Evolutionary conservation across 345 rosid species (phyloP).

Genomic region (Salix suchowensis): DNA sequence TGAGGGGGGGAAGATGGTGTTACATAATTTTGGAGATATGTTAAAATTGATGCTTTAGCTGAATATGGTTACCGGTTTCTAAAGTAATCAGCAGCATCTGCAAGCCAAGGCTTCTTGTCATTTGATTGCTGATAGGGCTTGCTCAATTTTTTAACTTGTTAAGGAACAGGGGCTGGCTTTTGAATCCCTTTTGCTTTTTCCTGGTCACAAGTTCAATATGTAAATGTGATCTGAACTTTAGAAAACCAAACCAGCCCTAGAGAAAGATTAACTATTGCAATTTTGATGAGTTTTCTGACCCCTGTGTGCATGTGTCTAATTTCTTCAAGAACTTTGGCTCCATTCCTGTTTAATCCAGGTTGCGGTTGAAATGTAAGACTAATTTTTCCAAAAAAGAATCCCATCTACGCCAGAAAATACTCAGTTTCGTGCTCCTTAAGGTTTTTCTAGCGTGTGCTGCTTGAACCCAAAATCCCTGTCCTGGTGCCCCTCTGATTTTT

Average conservation of each 20-base stretch:
- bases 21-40: not conserved
- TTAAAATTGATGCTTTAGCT: not conserved
- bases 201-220: not conserved
- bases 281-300: not conserved
- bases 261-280: not conserved
- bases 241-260: not conserved
- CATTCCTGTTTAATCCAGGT: too few relatives aligned
- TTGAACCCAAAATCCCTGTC: not conserved
- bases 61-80: not conserved
- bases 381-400: too few relatives aligned
- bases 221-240: not conserved
- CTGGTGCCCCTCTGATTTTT: not conserved
- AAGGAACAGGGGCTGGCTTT: not conserved
- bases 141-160: not conserved
- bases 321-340: not conserved
- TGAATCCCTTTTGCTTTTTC: not conserved
- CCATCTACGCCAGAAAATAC: not conserved
- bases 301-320: not conserved
- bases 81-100: not conserved
- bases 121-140: not conserved
- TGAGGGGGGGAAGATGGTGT: too few relatives aligned
- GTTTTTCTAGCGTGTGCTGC: not conserved
- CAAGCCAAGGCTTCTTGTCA: not conserved
- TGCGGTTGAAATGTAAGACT: too few relatives aligned
- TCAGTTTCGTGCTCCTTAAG: not conserved